phyloP scores from a whole-genome alignment of 1,284 basidiomycete genomes.

The Athelia psychrophila region DNA sequence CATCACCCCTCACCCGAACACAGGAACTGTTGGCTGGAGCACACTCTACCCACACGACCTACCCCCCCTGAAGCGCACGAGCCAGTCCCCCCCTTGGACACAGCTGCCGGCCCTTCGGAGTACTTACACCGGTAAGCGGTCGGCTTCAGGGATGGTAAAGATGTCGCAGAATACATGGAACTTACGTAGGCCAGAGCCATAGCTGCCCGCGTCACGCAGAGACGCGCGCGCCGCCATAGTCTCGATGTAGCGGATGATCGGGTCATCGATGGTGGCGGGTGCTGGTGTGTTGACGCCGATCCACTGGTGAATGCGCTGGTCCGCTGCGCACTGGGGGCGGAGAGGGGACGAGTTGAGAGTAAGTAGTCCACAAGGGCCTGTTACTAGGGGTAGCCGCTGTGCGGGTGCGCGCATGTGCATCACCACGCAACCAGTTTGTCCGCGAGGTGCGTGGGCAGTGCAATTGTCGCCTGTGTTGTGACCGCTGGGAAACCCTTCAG shows the following conservation, averaged over 20 bases:
- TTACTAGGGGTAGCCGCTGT: background rate
- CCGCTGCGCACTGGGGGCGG: constrained; percentile 21
- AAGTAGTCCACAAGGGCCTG: constrained; percentile 6
- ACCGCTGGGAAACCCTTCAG: constrained; percentile 23
- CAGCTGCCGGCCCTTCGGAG: no score
- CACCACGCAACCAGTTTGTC: constrained; percentile 13
- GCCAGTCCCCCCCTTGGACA: no score
- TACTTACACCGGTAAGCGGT: constrained; percentile 28
- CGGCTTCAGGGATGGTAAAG: constrained; percentile 28
- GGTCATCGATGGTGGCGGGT: constrained; percentile 14
- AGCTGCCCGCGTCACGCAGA: constrained; percentile 19
- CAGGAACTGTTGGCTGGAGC: no score
- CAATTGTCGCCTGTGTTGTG: constrained; percentile 1
- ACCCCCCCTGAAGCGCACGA: no score
- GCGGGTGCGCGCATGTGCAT: constrained; percentile 8
- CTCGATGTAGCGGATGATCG: constrained; percentile 19
- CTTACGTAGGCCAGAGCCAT: constrained; percentile 32
- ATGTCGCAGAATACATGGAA: constrained; percentile 36
- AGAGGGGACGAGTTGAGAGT: constrained; percentile 19
- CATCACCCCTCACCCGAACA: no score
- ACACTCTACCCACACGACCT: no score
- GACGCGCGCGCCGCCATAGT: constrained; percentile 20
- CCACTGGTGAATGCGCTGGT: constrained; percentile 28
- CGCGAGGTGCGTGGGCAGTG: constrained; percentile 17
- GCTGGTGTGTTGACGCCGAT: constrained; percentile 25